These are phyloP conservation scores for Yamadazyma siamensis DNA, from an alignment of 1,139 yeast species.

Conservation along the genomic window DNA sequence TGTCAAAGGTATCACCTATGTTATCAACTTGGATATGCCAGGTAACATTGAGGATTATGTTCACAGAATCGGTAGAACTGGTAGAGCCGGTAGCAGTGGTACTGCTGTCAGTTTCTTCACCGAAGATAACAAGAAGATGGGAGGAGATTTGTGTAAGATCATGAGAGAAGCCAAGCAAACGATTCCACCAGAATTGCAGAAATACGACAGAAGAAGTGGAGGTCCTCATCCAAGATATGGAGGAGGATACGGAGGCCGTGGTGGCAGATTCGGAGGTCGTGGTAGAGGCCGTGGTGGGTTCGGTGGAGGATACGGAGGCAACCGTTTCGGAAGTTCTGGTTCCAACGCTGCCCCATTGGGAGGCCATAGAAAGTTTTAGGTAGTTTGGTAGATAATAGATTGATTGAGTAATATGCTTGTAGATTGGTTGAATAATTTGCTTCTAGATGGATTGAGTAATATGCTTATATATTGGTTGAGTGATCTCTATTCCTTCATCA, in stretches of 20 bases:
- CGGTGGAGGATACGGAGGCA: slow-evolving; percentile 21
- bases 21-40: slow-evolving; percentile 95
- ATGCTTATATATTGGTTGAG: too few relatives aligned
- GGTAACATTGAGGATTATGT: slow-evolving; percentile 97
- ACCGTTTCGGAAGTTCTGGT: slow-evolving; percentile 26
- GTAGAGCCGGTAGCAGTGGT: slow-evolving; percentile 97
- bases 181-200: slow-evolving; percentile 63
- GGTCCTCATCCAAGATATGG: slow-evolving; percentile 60
- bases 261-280: slow-evolving; percentile 48
- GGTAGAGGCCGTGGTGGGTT: slow-evolving; percentile 29
- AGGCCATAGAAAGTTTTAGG: slow-evolving; percentile 28
- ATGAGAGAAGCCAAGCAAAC: slow-evolving; percentile 95
- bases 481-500: too few relatives aligned
- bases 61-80: slow-evolving; percentile 95
- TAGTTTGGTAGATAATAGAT: slow-evolving; percentile 2
- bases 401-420: too few relatives aligned
- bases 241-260: slow-evolving; percentile 49
- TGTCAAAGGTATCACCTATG: slow-evolving; percentile 94
- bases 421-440: too few relatives aligned
- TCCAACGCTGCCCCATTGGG: slow-evolving; percentile 30
- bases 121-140: slow-evolving; percentile 79
- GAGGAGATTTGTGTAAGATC: slow-evolving; percentile 86
- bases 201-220: slow-evolving; percentile 52
- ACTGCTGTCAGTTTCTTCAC: slow-evolving; percentile 96
- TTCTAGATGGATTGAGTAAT: too few relatives aligned